A percentile compares a stretch with the other conserved stretches of the same genome.
Conservation (phyloP, 225 moss, liverwort and hornwort species). For the Physcomitrellopsis africana region DNA sequence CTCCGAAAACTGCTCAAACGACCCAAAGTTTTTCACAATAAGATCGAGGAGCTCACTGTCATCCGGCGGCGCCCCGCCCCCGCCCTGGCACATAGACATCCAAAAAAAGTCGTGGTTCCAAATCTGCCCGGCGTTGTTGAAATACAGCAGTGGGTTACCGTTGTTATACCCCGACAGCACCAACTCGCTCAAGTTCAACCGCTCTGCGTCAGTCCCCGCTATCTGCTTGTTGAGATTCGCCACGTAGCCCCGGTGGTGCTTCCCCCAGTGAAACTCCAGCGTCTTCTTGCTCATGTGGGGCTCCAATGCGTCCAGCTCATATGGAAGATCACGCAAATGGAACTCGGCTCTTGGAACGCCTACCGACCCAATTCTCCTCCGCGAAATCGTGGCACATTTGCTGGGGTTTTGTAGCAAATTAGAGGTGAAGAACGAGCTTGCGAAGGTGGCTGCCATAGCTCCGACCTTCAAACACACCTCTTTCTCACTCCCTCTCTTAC, state of each 20-base stretch:
- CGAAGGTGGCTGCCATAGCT: constrained; percentile 6
- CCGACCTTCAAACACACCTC: not conserved
- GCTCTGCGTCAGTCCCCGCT: constrained; percentile 67
- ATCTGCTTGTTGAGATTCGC: constrained; percentile 83
- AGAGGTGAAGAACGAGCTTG: not conserved
- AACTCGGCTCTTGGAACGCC: constrained; percentile 44
- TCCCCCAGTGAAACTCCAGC: constrained; percentile 87
- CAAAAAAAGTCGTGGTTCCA: constrained; percentile 99
- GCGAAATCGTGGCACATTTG: not conserved
- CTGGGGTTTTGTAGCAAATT: not conserved
- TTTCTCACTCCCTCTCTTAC: too few species aligned
- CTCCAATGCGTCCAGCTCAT: constrained; percentile 76
- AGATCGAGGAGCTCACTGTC: constrained; percentile 65
- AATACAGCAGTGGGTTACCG: constrained; percentile 78
- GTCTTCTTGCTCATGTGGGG: constrained; percentile 91
- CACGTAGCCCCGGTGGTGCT: constrained; percentile 82
- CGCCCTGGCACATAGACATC: constrained; percentile 75
- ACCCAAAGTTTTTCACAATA: constrained; percentile 75
- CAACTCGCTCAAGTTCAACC: constrained; percentile 74
- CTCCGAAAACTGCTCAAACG: constrained; percentile 62
- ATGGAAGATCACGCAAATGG: constrained; percentile 51
- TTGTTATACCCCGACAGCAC: constrained; percentile 83
- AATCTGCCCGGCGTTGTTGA: constrained; percentile 91
- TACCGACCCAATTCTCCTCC: not conserved
- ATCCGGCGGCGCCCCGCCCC: constrained; percentile 74